phyloP scores from a whole-genome alignment of 768 basidiomycete species.

The Xanthoconium stramineum region DNA sequence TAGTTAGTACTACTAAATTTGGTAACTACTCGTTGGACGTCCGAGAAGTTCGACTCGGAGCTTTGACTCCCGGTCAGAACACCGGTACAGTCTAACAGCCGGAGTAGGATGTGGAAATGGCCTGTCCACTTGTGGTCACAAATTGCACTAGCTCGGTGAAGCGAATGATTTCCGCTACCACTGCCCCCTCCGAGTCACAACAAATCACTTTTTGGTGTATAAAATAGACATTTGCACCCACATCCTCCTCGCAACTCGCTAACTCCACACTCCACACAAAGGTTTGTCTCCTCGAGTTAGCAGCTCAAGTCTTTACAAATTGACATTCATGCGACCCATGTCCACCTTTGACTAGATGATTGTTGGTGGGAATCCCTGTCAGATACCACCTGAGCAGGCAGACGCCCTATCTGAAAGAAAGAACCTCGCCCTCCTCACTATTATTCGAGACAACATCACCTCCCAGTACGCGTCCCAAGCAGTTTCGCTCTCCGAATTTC shows the following conservation, averaged over 20 bases:
- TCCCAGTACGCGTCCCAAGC: constrained; percentile 8
- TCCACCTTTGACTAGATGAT: not conserved
- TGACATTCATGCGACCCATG: not conserved
- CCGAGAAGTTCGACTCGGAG: too few relatives aligned
- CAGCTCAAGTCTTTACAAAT: too few relatives aligned
- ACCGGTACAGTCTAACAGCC: too few relatives aligned
- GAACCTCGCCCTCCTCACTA: not conserved
- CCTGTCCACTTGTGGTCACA: too few relatives aligned
- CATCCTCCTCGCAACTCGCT: not conserved
- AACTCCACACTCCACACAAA: not conserved
- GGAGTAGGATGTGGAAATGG: too few relatives aligned
- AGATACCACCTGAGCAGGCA: not conserved
- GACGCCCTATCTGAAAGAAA: not conserved
- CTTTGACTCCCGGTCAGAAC: too few relatives aligned
- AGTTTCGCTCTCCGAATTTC: constrained; percentile 5
- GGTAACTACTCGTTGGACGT: too few relatives aligned
- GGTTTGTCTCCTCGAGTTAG: not conserved
- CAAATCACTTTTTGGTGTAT: too few relatives aligned
- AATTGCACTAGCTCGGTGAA: too few relatives aligned
- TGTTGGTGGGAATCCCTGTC: not conserved
- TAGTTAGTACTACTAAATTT: too few relatives aligned
- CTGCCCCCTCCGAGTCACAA: too few relatives aligned
- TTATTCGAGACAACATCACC: constrained; percentile 8
- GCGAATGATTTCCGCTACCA: too few relatives aligned
- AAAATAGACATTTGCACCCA: not conserved